phyloP scores from a whole-genome alignment of 2,329 filamentous ascomycete species.

The Sporothrix dimorphospora region DNA sequence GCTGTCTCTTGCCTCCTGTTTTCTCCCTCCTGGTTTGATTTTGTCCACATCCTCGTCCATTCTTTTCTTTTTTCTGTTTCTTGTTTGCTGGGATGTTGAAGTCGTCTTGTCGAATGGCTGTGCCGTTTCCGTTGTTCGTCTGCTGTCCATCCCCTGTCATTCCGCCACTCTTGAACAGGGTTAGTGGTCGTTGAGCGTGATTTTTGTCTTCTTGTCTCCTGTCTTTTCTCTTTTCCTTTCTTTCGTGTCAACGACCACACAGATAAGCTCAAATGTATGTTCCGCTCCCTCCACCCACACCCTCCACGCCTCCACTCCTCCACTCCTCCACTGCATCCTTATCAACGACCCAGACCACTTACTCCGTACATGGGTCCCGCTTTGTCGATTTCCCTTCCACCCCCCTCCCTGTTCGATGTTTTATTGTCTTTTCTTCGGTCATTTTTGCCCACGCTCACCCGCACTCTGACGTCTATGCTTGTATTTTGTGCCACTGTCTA shows the following conservation, averaged over 20 bases:
- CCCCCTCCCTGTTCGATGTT: background rate
- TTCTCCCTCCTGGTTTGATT: background rate
- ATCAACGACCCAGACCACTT: constrained; percentile 2
- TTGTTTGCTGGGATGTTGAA: background rate
- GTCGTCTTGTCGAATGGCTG: background rate
- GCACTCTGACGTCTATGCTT: background rate
- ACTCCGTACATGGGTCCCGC: background rate
- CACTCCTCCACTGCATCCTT: background rate
- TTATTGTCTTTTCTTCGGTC: background rate
- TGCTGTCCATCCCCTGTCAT: background rate
- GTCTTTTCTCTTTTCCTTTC: constrained; percentile 9
- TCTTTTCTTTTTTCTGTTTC: background rate
- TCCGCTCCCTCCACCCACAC: background rate
- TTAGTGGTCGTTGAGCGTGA: background rate
- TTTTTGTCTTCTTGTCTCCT: background rate
- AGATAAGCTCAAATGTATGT: constrained; percentile 10
- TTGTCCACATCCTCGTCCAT: background rate
- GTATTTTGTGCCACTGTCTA: background rate
- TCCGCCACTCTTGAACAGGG: background rate
- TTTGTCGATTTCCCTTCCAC: background rate
- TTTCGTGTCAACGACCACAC: constrained; percentile 17
- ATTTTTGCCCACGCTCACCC: background rate
- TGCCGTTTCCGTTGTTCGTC: background rate
- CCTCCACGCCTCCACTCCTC: background rate
- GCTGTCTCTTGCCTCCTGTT: background rate